A percentile compares a stretch with the other conserved stretches of the same genome.
phyloP scores from a whole-genome alignment of 2,329 filamentous ascomycete genomes.

The Pseudogymnoascus sp. region DNA sequence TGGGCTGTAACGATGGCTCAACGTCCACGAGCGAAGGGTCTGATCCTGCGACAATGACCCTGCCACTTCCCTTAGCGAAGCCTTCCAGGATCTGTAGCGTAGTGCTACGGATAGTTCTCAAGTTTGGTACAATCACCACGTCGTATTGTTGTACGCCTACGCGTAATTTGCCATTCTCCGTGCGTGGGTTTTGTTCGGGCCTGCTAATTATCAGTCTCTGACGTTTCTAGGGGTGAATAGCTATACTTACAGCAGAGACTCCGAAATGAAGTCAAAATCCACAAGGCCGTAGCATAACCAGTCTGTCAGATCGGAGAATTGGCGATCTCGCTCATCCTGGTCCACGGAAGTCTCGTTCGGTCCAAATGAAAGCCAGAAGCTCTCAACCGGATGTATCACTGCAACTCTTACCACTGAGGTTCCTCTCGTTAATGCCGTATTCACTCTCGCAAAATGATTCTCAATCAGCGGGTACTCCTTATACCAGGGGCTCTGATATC shows the following conservation, averaged over 20 bases:
- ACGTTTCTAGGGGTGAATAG: not conserved
- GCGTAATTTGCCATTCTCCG: conserved; percentile 13
- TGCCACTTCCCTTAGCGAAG: conserved; percentile 23
- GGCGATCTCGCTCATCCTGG: conserved; percentile 21
- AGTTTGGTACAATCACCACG: conserved; percentile 27
- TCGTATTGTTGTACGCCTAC: conserved; percentile 30
- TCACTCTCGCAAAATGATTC: conserved; percentile 29
- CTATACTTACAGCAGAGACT: conserved; percentile 26
- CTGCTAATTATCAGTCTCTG: not conserved
- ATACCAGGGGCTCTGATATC: conserved; percentile 31
- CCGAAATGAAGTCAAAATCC: conserved; percentile 31
- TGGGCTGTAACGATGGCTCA: not conserved
- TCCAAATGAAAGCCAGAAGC: conserved; percentile 30
- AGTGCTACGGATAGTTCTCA: conserved; percentile 28
- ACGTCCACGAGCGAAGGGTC: conserved; percentile 23
- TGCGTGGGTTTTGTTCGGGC: conserved; percentile 2
- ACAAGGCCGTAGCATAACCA: conserved; percentile 28
- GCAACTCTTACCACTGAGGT: conserved; percentile 26
- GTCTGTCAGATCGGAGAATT: conserved; percentile 25
- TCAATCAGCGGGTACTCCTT: conserved; percentile 30
- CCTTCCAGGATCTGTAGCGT: conserved; percentile 23
- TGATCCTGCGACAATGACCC: conserved; percentile 24
- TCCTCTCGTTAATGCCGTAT: conserved; percentile 28
- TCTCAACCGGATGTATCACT: conserved; percentile 31
- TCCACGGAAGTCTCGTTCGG: conserved; percentile 26